A percentile compares a stretch with the other conserved stretches of the same genome.
These are phyloP conservation scores for Malus orientalis DNA, from an alignment of 306 rosid genomes.

Conservation along the genomic window DNA sequence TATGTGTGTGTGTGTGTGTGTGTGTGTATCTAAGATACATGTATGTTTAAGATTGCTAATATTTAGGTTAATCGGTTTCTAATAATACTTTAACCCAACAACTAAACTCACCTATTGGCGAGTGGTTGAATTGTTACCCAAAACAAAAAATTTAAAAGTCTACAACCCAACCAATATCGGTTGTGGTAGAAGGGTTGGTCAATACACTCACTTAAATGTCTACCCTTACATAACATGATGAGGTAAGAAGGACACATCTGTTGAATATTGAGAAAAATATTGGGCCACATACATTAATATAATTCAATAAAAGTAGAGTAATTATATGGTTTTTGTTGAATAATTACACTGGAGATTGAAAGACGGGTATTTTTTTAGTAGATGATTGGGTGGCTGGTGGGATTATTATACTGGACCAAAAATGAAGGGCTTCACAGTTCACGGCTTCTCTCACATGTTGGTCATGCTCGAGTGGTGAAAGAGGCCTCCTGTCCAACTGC, in stretches of 20 bases:
- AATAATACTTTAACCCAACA: too few relatives aligned
- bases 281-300: background rate
- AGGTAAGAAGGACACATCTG: background rate
- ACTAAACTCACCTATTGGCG: too few relatives aligned
- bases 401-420: background rate
- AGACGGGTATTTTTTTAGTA: background rate
- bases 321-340: background rate
- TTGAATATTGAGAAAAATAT: background rate
- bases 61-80: too few relatives aligned
- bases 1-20: too few relatives aligned
- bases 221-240: background rate
- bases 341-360: background rate
- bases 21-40: too few relatives aligned
- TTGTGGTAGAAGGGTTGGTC: background rate
- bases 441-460: background rate
- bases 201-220: background rate
- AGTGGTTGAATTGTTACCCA: too few relatives aligned
- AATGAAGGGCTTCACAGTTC: background rate
- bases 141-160: too few relatives aligned
- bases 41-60: too few relatives aligned
- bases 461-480: background rate
- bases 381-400: background rate
- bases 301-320: background rate
- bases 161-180: too few relatives aligned
- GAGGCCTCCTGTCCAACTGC: background rate